Base-by-base conservation (phyloP, 2,329 filamentous ascomycete genomes). In the Xylaria digitata region DNA sequence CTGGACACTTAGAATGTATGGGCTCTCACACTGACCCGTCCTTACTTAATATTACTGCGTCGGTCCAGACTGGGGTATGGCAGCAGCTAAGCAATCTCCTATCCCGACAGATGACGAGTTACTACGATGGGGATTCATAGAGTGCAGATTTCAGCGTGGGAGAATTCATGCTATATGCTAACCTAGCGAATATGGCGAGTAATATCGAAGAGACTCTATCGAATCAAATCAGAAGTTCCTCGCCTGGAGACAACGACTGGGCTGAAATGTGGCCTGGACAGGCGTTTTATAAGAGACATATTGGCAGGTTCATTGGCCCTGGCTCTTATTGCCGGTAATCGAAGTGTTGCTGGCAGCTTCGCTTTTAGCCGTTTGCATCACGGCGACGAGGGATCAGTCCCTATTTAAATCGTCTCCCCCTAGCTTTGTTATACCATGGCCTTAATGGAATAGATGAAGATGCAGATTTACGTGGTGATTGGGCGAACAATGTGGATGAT, bases 261-360 rank as follows among this genome's bases (percentile, higher is more conserved):
- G 66, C 66, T 5, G 66, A 50, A 2, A 45, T 60, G 8, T 53
- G 73, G 17, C 26, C 26, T 0, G 76, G 76, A 2, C 37, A 63
- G 6, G 73, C 72, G 0, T 74, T 65, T 37, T 48, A 62, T 8
- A 52, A n/a, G 72, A 75, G 65, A 75, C 73, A 4, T 78, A 72
- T 32, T 72, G 75, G 42, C 59, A 70, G n/a, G 75, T 78, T 8
- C 70, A 71, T 13, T 79, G 77, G 77, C 69, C 69, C 1, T 79
- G 76, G 77, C 64, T 78, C 6, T 71, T 73, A 26, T 56, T 78
- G 7, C 74, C 76, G 5, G 34, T 75, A 1, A 37, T 50, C 3
- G 67, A 73, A 53, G 68, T 42, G 26, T 5, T 53, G 17, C 7
- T 45, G 5, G 9, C 37, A 1, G 23, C 17, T 5, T 13, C 11